phyloP scores from a whole-genome alignment of 441 rosid genomes.

The Erodium texanum region DNA sequence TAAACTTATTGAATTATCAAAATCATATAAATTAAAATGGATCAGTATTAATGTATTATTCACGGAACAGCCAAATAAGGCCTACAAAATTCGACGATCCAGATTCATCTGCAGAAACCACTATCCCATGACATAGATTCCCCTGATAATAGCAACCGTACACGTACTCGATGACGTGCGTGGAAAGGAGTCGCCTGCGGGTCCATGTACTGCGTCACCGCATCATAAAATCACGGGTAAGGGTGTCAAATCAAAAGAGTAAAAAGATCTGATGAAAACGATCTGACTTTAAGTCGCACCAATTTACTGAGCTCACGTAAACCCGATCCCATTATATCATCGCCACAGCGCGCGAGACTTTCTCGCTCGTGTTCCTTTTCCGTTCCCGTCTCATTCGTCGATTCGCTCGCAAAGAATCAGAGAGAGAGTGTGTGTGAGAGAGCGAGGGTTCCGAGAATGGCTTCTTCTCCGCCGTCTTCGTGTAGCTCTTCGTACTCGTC shows the following conservation, averaged over 20 bases:
- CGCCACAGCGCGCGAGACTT: not conserved
- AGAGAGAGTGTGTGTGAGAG: not conserved
- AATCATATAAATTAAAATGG: too few species aligned
- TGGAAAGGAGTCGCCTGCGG: not conserved
- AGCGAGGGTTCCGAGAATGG: slow-evolving; percentile 28
- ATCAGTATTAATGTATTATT: too few species aligned
- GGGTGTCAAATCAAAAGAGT: not conserved
- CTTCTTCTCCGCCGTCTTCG: slow-evolving; percentile 39
- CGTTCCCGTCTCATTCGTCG: not conserved
- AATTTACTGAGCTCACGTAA: not conserved
- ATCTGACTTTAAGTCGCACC: not conserved
- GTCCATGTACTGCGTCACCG: not conserved
- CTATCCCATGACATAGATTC: not conserved
- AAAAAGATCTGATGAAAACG: not conserved
- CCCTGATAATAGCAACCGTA: not conserved
- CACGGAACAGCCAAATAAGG: not conserved
- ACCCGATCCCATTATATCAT: not conserved
- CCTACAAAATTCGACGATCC: not conserved
- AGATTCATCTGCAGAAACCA: not conserved
- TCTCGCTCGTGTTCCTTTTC: not conserved
- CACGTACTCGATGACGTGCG: not conserved
- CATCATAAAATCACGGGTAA: not conserved
- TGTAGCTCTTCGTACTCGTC: slow-evolving; percentile 35
- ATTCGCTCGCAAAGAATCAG: not conserved
- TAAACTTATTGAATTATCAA: too few species aligned